phyloP scores from a whole-genome alignment of 139 green algal genomes.

The Chlamydomonas sp. region DNA sequence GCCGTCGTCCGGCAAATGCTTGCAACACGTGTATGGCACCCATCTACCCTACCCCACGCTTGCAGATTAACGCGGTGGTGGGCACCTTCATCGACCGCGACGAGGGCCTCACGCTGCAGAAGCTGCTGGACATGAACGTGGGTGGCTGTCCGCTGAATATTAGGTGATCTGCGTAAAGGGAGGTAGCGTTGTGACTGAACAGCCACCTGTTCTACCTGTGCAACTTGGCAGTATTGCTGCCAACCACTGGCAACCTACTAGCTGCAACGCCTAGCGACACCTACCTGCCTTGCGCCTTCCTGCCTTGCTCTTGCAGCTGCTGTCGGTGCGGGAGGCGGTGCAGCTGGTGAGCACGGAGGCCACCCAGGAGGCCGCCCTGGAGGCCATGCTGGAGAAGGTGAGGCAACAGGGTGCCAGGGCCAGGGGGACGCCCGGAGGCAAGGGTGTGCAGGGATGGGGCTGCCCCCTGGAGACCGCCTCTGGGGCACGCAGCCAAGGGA shows the following conservation, averaged over 20 bases:
- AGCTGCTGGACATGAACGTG: conserved; percentile 59
- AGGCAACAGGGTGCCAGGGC: neutral
- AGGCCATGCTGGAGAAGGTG: conserved; percentile 80
- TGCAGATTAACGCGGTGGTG: conserved; percentile 26
- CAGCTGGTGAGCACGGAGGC: conserved; percentile 76
- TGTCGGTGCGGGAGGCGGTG: conserved; percentile 67
- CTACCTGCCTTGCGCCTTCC: neutral
- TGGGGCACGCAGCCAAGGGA: too few relatives aligned
- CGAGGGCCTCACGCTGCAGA: conserved; percentile 59
- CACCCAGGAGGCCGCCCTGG: conserved; percentile 80
- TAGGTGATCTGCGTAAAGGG: neutral
- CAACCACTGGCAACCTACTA: too few relatives aligned
- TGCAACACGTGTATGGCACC: neutral
- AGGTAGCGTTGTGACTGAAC: neutral
- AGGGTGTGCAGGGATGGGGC: neutral
- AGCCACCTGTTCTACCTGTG: too few relatives aligned
- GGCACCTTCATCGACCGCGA: conserved; percentile 41
- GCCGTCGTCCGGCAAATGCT: too few relatives aligned
- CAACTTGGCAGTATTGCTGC: neutral
- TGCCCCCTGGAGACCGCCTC: too few relatives aligned
- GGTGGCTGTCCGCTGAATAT: neutral
- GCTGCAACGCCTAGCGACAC: neutral
- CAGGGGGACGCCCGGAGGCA: neutral
- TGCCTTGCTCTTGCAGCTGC: conserved; percentile 46
- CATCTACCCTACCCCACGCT: neutral